These are phyloP conservation scores for Pulveroboletus sp. DNA, from an alignment of 768 basidiomycete genomes.

Conservation along the genomic window DNA sequence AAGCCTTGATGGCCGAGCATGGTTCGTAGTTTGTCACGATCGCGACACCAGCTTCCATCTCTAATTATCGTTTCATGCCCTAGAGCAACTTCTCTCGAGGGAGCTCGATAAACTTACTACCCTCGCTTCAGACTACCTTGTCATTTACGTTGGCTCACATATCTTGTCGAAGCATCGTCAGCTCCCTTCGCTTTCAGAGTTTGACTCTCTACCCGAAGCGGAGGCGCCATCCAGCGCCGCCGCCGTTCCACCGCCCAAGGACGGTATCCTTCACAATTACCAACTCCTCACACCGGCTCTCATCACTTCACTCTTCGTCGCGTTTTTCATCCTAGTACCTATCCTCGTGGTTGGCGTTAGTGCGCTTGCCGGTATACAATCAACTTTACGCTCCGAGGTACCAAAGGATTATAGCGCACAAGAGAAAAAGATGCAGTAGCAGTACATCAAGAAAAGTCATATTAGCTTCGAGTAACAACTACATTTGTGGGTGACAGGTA, in stretches of 20 bases:
- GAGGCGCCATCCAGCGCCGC: conserved; percentile 31
- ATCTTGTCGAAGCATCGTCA: conserved; percentile 41
- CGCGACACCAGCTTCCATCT: background rate
- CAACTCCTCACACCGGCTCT: conserved; percentile 75
- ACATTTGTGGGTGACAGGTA: conserved; percentile 15
- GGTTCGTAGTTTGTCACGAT: conserved; percentile 37
- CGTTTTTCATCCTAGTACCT: conserved; percentile 65
- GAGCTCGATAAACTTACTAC: conserved; percentile 47
- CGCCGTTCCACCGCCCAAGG: conserved; percentile 30
- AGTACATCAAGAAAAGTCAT: conserved; percentile 17
- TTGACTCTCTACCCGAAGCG: conserved; percentile 25
- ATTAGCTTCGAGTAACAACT: conserved; percentile 14
- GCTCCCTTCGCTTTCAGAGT: conserved; percentile 23
- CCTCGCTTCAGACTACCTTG: conserved; percentile 55
- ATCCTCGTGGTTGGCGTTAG: conserved; percentile 57
- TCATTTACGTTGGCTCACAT: conserved; percentile 59
- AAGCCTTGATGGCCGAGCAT: conserved; percentile 45
- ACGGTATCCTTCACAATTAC: conserved; percentile 67
- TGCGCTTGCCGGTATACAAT: conserved; percentile 71
- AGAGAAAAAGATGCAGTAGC: conserved; percentile 74
- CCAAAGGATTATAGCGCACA: conserved; percentile 63
- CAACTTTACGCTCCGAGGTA: conserved; percentile 54
- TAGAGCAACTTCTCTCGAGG: conserved; percentile 43
- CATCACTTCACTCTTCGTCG: conserved; percentile 59
- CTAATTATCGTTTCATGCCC: conserved; percentile 1